Evolutionary conservation across 805 yeast species (phyloP).

Genomic region (Schwanniomyces occidentalis): DNA sequence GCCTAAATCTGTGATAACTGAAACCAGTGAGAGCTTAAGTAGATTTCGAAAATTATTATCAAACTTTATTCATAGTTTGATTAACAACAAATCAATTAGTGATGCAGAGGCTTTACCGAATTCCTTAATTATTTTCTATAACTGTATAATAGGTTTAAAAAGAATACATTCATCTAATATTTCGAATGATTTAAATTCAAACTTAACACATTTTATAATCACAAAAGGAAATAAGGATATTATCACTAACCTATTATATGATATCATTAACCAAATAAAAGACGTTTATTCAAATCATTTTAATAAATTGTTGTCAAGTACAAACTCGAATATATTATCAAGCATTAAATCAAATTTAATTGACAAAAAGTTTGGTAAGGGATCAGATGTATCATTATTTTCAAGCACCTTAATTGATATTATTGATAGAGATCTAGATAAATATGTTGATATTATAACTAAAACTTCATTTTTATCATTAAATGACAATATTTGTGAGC

Average conservation of each 20-base stretch:
- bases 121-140: slow-evolving; percentile 20
- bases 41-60: slow-evolving; percentile 7
- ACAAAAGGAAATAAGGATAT: background rate
- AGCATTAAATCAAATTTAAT: too few species aligned
- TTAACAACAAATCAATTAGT: background rate
- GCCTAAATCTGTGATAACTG: slow-evolving; percentile 1
- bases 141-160: slow-evolving; percentile 24
- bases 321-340: background rate
- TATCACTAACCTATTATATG: slow-evolving; percentile 6
- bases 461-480: slow-evolving; percentile 8
- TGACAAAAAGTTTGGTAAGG: too few species aligned
- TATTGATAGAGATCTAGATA: slow-evolving; percentile 28
- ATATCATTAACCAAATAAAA: slow-evolving; percentile 9
- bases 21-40: background rate
- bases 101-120: slow-evolving; percentile 1
- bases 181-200: slow-evolving; percentile 13
- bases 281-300: slow-evolving; percentile 9
- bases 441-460: slow-evolving; percentile 22
- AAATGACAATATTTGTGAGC: slow-evolving; percentile 5
- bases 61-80: slow-evolving; percentile 4
- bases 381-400: too few species aligned
- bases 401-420: slow-evolving; percentile 20
- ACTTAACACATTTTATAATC: slow-evolving; percentile 5
- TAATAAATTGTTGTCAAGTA: slow-evolving; percentile 1
- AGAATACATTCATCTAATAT: slow-evolving; percentile 20